Base-by-base conservation (phyloP, 208 protist genomes). In the Wallacemonas rigidus region DNA sequence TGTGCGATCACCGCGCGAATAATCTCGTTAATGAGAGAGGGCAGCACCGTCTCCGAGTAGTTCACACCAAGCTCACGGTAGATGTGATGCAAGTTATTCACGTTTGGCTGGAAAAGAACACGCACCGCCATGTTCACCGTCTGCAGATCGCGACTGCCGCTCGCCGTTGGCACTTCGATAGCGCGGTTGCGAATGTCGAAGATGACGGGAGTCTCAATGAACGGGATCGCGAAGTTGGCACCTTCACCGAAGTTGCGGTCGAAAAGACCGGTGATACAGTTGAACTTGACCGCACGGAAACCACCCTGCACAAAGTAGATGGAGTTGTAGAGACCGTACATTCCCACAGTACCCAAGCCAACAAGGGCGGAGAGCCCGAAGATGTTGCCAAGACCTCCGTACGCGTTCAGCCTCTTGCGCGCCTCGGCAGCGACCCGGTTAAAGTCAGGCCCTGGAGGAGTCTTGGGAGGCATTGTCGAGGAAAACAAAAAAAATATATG, bases 101-200 rank as follows among this genome's bases (percentile, higher is more conserved):
- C 76, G 64, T 92, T 91, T 38, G 99, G 98, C 60, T 98, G 96
- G 74, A 97, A 99, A 36, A 99, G 93, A 45, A 99, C 97, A 87
- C 99, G 98, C 8, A 99, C 89, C 5, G 95, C 97, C 72, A 99
- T 95, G 88, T 99, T 99, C 6, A 99, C 98, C 67, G 98, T 99
- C 82, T 99, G 99, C 70, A 99, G 78, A 89, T 99, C 98, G 35
- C 94, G 87, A 71, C 86, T 97, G 57, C 94, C 93, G n/a, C 92
- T 97, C 15, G 86, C 79, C 38, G 95, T 96, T 47, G 87, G 73
- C 51, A 98, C 92, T 69, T 93, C 86, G 47, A 90, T 94, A 4
- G 95, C 91, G 69, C 88, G 85, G 74, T 92, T 96, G 67, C 99
- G 92, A 38, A 99, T 95, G 77, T 99, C 98, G 80, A 98, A 99